Evolutionary conservation across 2,329 filamentous ascomycete genomes (phyloP).

Genomic region (Pyrenophora teres): DNA sequence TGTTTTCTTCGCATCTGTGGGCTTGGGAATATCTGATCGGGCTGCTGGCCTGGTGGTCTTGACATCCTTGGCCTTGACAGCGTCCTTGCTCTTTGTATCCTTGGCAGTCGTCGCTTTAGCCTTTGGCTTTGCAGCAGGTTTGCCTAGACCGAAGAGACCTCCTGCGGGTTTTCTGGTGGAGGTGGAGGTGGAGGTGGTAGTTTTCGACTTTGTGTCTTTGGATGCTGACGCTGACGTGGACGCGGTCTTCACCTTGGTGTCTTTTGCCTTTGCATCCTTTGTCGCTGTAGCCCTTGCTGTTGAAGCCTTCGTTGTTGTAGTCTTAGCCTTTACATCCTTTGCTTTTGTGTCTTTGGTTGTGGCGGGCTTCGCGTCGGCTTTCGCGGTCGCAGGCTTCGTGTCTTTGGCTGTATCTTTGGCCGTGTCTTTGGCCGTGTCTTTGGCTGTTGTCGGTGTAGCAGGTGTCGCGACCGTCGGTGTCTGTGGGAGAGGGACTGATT

Average conservation of each 20-base stretch:
- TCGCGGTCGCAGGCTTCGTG: background rate
- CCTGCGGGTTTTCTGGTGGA: conserved; percentile 5
- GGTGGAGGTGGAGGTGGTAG: background rate
- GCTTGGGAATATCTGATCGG: conserved; percentile 20
- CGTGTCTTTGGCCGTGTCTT: no score
- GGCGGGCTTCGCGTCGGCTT: background rate
- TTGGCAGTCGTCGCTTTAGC: conserved; percentile 4
- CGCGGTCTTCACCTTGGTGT: background rate
- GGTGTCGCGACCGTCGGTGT: conserved; percentile 26
- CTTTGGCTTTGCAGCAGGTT: conserved; percentile 8
- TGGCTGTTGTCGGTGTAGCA: conserved; percentile 1
- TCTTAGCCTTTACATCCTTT: background rate
- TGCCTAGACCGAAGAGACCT: conserved; percentile 10
- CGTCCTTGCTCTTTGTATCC: conserved; percentile 2
- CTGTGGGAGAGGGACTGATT: conserved; percentile 31
- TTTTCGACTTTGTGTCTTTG: conserved; percentile 7
- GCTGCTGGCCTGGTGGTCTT: background rate
- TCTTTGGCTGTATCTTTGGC: background rate
- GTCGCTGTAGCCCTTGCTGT: background rate
- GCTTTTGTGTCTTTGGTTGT: conserved; percentile 1
- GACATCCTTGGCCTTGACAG: background rate
- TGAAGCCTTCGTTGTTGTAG: background rate
- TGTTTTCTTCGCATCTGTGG: conserved; percentile 23
- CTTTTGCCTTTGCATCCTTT: conserved; percentile 3
- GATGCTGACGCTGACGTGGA: background rate